Percentiles rank a stretch among this genome's conserved stretches.
Conservation (phyloP, 108 stramenopile genomes). For the Discostella stelligeroides region DNA sequence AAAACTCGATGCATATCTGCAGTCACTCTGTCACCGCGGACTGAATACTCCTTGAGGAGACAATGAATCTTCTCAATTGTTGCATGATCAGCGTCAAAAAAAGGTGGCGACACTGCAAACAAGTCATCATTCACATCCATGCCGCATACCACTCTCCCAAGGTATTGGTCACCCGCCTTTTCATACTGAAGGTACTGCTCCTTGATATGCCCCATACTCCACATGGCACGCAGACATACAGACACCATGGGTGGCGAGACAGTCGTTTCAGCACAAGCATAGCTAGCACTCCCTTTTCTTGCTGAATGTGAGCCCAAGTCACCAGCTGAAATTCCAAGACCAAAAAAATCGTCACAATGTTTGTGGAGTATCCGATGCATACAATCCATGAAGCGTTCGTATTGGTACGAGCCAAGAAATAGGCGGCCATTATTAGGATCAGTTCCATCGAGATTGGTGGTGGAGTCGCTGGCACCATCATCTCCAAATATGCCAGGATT, state of each 20-base stretch:
- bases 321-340: conserved; percentile 10
- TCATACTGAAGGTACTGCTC: conserved; percentile 19
- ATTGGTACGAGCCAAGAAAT: conserved; percentile 9
- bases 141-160: conserved; percentile 10
- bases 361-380: conserved; percentile 2
- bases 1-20: neutral
- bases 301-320: conserved; percentile 24
- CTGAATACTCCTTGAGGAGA: neutral
- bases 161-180: conserved; percentile 29
- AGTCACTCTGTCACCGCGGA: neutral
- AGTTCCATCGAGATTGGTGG: neutral
- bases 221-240: conserved; percentile 15
- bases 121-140: neutral
- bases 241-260: conserved; percentile 25
- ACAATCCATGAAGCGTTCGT: conserved; percentile 15
- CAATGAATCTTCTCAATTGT: neutral
- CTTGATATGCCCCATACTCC: conserved; percentile 22
- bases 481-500: conserved; percentile 6
- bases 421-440: neutral
- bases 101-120: conserved; percentile 16
- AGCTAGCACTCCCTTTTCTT: conserved; percentile 12
- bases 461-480: neutral
- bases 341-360: neutral
- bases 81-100: neutral
- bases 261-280: conserved; percentile 11